Percentiles rank a stretch among this genome's conserved stretches.
These are phyloP conservation scores for Chrysosphaeria jannelii DNA, from an alignment of 2,329 filamentous ascomycete genomes.

Conservation along the genomic window DNA sequence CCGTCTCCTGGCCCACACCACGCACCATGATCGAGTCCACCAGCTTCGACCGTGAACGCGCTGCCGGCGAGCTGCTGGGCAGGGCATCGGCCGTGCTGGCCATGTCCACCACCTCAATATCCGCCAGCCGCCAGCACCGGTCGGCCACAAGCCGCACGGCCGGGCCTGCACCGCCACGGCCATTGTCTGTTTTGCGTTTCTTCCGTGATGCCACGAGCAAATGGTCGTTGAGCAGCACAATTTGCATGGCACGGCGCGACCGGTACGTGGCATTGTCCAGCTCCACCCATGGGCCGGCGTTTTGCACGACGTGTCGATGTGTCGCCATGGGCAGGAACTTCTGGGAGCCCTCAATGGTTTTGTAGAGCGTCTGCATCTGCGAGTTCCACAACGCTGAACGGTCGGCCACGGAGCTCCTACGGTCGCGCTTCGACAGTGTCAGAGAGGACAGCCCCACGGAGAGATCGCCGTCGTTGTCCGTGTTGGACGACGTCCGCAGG, in stretches of 20 bases:
- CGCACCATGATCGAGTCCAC: slow-evolving; percentile 75
- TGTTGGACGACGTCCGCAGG: slow-evolving; percentile 15
- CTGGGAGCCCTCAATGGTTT: slow-evolving; percentile 89
- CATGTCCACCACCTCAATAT: slow-evolving; percentile 80
- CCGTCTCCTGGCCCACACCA: slow-evolving; percentile 60
- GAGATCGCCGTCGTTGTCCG: neutral
- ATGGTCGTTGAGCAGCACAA: slow-evolving; percentile 86
- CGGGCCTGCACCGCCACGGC: slow-evolving; percentile 17
- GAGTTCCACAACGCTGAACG: slow-evolving; percentile 36
- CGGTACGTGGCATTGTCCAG: slow-evolving; percentile 95
- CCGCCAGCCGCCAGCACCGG: slow-evolving; percentile 74
- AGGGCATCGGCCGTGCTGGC: slow-evolving; percentile 12
- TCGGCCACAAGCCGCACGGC: slow-evolving; percentile 66
- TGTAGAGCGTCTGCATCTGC: slow-evolving; percentile 64
- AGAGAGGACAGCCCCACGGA: slow-evolving; percentile 13
- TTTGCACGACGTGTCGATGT: slow-evolving; percentile 79
- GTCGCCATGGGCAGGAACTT: slow-evolving; percentile 79
- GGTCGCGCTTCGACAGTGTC: slow-evolving; percentile 37
- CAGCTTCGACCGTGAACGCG: slow-evolving; percentile 25
- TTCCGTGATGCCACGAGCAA: slow-evolving; percentile 73
- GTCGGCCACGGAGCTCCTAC: slow-evolving; percentile 64
- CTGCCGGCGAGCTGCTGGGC: neutral
- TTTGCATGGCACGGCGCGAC: slow-evolving; percentile 59
- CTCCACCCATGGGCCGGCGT: slow-evolving; percentile 84
- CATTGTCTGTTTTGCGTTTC: slow-evolving; percentile 54